Evolutionary conservation across 352 stramenopile species (phyloP).

Genomic region (Globisporangium paddicum): DNA sequence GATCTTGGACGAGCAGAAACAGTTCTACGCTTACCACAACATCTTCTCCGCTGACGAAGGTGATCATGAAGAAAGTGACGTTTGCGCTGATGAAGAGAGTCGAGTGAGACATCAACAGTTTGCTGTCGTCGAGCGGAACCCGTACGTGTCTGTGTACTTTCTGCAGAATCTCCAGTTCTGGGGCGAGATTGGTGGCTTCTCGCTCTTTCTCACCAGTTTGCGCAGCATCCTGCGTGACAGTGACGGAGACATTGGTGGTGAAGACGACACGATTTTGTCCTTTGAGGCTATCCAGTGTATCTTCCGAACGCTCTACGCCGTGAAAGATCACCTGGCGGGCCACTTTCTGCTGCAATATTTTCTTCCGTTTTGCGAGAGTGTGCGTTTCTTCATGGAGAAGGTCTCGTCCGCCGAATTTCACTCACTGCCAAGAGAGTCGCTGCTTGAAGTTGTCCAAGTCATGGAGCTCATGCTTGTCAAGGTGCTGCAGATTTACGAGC

Average conservation of each 20-base stretch:
- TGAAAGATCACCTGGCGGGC: slow-evolving; percentile 47
- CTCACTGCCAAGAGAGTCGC: slow-evolving; percentile 31
- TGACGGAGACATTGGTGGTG: not conserved
- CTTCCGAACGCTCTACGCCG: slow-evolving; percentile 48
- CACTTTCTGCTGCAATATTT: slow-evolving; percentile 42
- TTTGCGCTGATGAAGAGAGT: slow-evolving; percentile 1
- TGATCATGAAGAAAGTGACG: not conserved
- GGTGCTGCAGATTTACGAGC: slow-evolving; percentile 19
- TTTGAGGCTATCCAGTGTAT: slow-evolving; percentile 59
- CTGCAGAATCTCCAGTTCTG: slow-evolving; percentile 48
- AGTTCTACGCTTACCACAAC: slow-evolving; percentile 50
- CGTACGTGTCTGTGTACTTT: slow-evolving; percentile 34
- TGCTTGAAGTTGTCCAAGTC: slow-evolving; percentile 58
- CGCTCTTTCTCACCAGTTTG: slow-evolving; percentile 37
- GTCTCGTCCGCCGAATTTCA: slow-evolving; percentile 27
- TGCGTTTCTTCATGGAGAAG: slow-evolving; percentile 22
- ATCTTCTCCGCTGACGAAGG: not conserved
- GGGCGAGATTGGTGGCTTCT: slow-evolving; percentile 51
- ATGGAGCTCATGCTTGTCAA: slow-evolving; percentile 46
- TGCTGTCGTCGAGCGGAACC: slow-evolving; percentile 7
- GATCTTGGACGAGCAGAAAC: slow-evolving; percentile 50
- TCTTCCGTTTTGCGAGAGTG: slow-evolving; percentile 21
- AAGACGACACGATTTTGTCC: slow-evolving; percentile 20
- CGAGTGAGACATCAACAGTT: not conserved
- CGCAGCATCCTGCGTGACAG: slow-evolving; percentile 9